Evolutionary conservation across 2,329 filamentous ascomycete genomes (phyloP), one percentile per base, ranked within the genome.

Genomic region (Sporothrix euskadiensis): DNA sequence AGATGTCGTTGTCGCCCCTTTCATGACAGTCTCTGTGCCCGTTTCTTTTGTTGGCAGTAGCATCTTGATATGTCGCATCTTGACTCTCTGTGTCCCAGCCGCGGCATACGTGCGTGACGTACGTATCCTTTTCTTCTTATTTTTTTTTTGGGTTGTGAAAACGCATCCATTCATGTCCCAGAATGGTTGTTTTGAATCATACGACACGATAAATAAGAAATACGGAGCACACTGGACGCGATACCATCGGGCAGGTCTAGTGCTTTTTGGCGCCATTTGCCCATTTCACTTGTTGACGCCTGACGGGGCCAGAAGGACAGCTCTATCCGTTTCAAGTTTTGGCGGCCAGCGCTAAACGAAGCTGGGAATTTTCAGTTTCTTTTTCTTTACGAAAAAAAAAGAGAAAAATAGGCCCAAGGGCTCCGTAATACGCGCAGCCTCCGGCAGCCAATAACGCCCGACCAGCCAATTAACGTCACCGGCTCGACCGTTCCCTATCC

Each of bases 381-480:
- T 66, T 66, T 66, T 16, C 39, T 65, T 65, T 65, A 65, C n/a
- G 22, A 30, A 66, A 65, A 66, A 65, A 22, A 57, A 59, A 59
- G 22, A 22, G 41, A 19, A 44, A 69, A 39, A 70, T 22, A 44
- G n/a, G 8, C 47, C 49, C 32, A 57, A 59, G 19, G 9, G 14
- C 65, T 35, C 65, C 65, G 65, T 68, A 57, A 70, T 44, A 70
- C 68, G 68, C 68, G 52, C 35, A 44, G 52, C 30, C 14, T 22
- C 26, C 44, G 16, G 26, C 7, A 16, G 66, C 66, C 66, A 69
- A 69, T 69, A 56, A 69, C 56, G 66, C 49, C 66, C 65, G n/a
- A 56, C 66, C 69, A 71, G 57, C 70, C 70, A 65, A 65, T 54
- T 54, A 41, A 30, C 47, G 57, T 44, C 69, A 71, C 56, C 9